Conservation (phyloP, 2,329 filamentous ascomycete species). For the Hypoxylon sp. region DNA sequence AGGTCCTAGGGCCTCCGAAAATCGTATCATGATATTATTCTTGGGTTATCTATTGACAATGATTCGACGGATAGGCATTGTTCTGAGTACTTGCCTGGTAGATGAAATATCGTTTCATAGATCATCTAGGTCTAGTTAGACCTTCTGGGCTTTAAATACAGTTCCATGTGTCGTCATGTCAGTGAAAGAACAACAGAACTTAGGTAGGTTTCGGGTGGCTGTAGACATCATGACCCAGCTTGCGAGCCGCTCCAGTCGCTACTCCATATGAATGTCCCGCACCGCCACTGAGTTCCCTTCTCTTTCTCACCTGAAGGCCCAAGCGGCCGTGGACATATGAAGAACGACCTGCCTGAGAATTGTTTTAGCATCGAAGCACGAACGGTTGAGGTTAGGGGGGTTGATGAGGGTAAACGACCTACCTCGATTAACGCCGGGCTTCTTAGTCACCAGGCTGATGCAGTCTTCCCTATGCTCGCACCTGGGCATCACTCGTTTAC, state of each 20-base stretch:
- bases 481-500: constrained; percentile 74
- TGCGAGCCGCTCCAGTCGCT: constrained; percentile 61
- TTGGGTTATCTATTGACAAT: no score
- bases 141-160: no score
- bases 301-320: constrained; percentile 88
- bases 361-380: no score
- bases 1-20: no score
- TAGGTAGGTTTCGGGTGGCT: background rate
- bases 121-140: no score
- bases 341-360: constrained; percentile 66
- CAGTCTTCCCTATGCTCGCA: constrained; percentile 93
- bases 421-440: constrained; percentile 84
- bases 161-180: no score
- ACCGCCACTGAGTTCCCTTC: constrained; percentile 85
- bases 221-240: constrained; percentile 2
- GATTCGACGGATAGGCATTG: no score
- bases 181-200: background rate
- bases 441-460: constrained; percentile 84
- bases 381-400: no score
- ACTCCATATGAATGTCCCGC: constrained; percentile 81
- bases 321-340: constrained; percentile 74
- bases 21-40: no score
- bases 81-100: no score
- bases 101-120: no score
- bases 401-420: no score